Evolutionary conservation across 2,329 filamentous ascomycete species (phyloP).

Genomic region (Byssochlamys sp.): DNA sequence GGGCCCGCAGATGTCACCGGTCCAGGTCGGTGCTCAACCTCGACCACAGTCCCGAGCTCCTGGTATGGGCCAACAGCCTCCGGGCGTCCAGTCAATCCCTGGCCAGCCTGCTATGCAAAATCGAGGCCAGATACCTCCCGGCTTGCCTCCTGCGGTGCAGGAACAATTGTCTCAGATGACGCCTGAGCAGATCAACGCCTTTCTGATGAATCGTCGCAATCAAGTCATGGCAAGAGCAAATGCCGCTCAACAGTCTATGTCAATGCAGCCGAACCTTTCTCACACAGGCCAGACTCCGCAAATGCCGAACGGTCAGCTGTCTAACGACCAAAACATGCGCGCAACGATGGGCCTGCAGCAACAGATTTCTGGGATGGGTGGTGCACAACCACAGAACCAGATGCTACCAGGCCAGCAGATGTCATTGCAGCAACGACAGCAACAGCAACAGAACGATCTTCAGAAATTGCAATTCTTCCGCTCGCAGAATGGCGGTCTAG

Average conservation of each 20-base stretch:
- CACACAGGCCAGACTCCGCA: constrained; percentile 25
- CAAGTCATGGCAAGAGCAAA: constrained; percentile 23
- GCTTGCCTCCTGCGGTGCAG: constrained; percentile 25
- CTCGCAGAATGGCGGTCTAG: constrained; percentile 22
- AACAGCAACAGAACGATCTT: constrained; percentile 22
- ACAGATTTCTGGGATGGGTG: constrained; percentile 22
- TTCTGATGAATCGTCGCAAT: constrained; percentile 25
- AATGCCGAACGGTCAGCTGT: constrained; percentile 24
- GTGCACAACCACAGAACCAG: constrained; percentile 20
- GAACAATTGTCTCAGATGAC: constrained; percentile 27
- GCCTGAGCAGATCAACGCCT: constrained; percentile 24
- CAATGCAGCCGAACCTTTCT: constrained; percentile 20
- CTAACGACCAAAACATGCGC: constrained; percentile 25
- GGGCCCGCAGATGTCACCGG: constrained; percentile 30
- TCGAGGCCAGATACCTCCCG: constrained; percentile 24
- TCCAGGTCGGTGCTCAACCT: constrained; percentile 23
- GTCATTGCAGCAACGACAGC: constrained; percentile 24
- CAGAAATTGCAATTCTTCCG: constrained; percentile 25
- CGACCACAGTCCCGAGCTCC: constrained; percentile 25
- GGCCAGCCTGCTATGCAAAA: constrained; percentile 23
- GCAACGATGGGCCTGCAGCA: constrained; percentile 26
- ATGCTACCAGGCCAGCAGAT: constrained; percentile 23
- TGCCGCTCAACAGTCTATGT: constrained; percentile 18
- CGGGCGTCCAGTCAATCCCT: constrained; percentile 14
- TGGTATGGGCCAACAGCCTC: constrained; percentile 23